These are phyloP conservation scores for Penicillium sp. DNA, from an alignment of 2,329 filamentous ascomycete genomes.

Conservation along the genomic window DNA sequence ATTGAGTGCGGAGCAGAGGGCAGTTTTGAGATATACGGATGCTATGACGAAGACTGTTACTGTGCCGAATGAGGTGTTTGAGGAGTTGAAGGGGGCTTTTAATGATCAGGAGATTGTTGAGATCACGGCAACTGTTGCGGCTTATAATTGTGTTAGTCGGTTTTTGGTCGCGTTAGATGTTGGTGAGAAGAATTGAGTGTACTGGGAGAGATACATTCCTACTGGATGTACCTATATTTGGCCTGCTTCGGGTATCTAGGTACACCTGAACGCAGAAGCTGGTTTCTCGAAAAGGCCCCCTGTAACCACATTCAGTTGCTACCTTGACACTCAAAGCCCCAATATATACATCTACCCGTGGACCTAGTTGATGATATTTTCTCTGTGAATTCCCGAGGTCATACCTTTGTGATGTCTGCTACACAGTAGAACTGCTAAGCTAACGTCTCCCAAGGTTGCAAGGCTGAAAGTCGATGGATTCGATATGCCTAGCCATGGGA, in stretches of 20 bases:
- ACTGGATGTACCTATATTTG: background rate
- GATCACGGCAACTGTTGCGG: conserved; percentile 74
- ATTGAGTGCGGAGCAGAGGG: conserved; percentile 63
- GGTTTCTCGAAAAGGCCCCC: too few relatives aligned
- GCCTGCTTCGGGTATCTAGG: background rate
- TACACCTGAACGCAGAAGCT: background rate
- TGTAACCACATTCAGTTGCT: too few relatives aligned
- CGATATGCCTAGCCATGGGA: too few relatives aligned
- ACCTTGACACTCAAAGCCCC: too few relatives aligned
- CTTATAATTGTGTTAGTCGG: conserved; percentile 82
- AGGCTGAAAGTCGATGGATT: too few relatives aligned
- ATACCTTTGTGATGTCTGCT: too few relatives aligned
- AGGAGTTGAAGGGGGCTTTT: conserved; percentile 60
- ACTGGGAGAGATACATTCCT: background rate
- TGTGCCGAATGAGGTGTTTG: conserved; percentile 70
- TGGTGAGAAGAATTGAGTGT: conserved; percentile 39
- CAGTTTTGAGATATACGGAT: conserved; percentile 72
- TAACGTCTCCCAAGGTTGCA: too few relatives aligned
- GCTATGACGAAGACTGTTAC: conserved; percentile 77
- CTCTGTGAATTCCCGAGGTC: too few relatives aligned
- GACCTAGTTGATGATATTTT: too few relatives aligned
- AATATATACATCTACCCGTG: too few relatives aligned
- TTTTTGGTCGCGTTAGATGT: conserved; percentile 80
- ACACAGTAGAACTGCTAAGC: too few relatives aligned
- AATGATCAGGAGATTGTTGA: conserved; percentile 74